phyloP scores from a whole-genome alignment of 192 early-diverging fungal species.

The Gonapodya prolifera region DNA sequence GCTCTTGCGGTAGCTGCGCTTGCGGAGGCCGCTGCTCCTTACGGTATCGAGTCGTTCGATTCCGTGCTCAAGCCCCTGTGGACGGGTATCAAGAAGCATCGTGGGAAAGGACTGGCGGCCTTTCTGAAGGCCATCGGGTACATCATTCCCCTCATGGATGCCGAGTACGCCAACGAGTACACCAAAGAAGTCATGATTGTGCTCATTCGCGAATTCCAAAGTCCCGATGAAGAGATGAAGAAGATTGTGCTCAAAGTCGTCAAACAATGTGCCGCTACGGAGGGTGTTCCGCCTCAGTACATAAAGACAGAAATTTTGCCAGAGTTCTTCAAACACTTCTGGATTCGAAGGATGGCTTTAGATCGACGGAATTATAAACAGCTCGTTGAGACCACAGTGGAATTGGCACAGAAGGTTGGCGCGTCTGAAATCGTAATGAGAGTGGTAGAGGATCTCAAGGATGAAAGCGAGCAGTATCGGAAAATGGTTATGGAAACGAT shows the following conservation, averaged over 20 bases:
- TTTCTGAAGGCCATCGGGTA: conserved; percentile 99
- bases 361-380: conserved; percentile 86
- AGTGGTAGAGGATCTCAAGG: conserved; percentile 87
- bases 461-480: conserved; percentile 84
- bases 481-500: conserved; percentile 99
- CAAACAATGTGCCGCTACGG: conserved; percentile 89
- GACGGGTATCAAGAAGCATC: conserved; percentile 86
- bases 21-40: conserved; percentile 93
- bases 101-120: conserved; percentile 89
- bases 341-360: conserved; percentile 94
- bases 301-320: conserved; percentile 85
- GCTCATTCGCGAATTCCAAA: conserved; percentile 90
- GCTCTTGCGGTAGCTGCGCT: conserved; percentile 88
- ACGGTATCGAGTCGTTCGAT: conserved; percentile 98
- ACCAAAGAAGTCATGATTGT: conserved; percentile 89
- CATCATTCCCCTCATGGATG: conserved; percentile 96
- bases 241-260: conserved; percentile 96
- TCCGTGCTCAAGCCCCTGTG: conserved; percentile 78
- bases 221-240: conserved; percentile 97
- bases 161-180: conserved; percentile 85
- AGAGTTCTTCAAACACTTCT: conserved; percentile 92
- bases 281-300: conserved; percentile 75
- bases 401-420: conserved; percentile 84
- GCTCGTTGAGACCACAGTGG: conserved; percentile 92
- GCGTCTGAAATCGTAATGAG: conserved; percentile 77